These are phyloP conservation scores for Cystofilobasidium bisporidii DNA, from an alignment of 768 basidiomycete genomes.

Conservation along the genomic window DNA sequence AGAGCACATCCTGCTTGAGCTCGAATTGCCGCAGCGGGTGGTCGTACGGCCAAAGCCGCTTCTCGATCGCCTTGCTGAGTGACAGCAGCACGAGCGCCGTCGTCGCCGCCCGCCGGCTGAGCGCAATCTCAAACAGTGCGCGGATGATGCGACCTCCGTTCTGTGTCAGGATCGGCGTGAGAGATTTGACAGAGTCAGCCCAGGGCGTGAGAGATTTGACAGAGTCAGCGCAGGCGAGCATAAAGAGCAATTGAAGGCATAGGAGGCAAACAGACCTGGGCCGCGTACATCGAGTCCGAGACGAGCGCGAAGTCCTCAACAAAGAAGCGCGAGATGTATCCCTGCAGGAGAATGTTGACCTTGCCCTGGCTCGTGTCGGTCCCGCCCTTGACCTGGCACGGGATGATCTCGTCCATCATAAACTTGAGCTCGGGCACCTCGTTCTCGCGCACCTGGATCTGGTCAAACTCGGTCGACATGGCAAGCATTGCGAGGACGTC, in stretches of 20 bases:
- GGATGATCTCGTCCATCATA: constrained; percentile 54
- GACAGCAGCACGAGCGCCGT: constrained; percentile 69
- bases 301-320: constrained; percentile 92
- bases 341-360: constrained; percentile 90
- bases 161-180: constrained; percentile 27
- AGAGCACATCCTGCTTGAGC: constrained; percentile 65
- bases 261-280: constrained; percentile 48
- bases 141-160: constrained; percentile 89
- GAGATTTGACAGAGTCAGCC: too few relatives aligned
- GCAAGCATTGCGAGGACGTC: constrained; percentile 79
- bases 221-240: too few relatives aligned
- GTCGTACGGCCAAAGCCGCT: constrained; percentile 87
- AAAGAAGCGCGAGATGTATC: constrained; percentile 66
- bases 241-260: too few relatives aligned
- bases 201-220: too few relatives aligned
- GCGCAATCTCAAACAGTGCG: constrained; percentile 86
- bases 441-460: constrained; percentile 84
- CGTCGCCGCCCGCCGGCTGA: constrained; percentile 84
- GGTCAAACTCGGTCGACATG: constrained; percentile 91
- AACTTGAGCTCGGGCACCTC: constrained; percentile 72
- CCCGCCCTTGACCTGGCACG: constrained; percentile 71
- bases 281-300: constrained; percentile 86
- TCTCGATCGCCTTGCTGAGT: constrained; percentile 87
- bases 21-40: constrained; percentile 76
- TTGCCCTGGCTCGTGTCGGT: constrained; percentile 62